Percentiles rank a stretch among this genome's conserved stretches.
phyloP scores from a whole-genome alignment of 2,329 filamentous ascomycete genomes.

The Curvularia verruculosa region DNA sequence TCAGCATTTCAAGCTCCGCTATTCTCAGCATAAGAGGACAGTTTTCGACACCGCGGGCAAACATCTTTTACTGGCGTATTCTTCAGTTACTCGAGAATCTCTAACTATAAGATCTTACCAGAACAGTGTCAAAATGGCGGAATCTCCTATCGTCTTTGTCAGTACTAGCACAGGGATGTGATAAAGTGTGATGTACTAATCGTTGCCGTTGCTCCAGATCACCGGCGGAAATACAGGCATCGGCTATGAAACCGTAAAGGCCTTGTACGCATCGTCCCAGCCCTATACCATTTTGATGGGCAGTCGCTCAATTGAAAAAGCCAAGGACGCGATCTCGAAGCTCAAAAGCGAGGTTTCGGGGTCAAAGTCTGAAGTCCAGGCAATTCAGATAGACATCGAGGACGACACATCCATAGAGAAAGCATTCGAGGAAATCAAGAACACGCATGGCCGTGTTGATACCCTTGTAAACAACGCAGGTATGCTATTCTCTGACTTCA shows the following conservation, averaged over 20 bases:
- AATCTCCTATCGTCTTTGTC: constrained; percentile 53
- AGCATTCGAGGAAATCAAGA: constrained; percentile 53
- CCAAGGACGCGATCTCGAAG: constrained; percentile 40
- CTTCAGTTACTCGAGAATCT: neutral
- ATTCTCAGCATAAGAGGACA: neutral
- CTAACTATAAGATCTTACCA: neutral
- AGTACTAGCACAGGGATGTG: neutral
- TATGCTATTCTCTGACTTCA: constrained; percentile 17
- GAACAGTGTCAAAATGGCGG: constrained; percentile 18
- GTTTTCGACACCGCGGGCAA: neutral
- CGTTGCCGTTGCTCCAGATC: constrained; percentile 40
- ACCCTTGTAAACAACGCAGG: constrained; percentile 65
- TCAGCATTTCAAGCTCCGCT: neutral
- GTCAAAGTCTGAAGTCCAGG: constrained; percentile 52
- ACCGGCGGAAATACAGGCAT: constrained; percentile 68
- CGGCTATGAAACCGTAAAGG: constrained; percentile 64
- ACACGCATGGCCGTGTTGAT: constrained; percentile 57
- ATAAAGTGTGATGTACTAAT: neutral
- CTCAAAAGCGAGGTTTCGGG: constrained; percentile 52
- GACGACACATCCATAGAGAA: constrained; percentile 60
- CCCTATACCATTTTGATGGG: constrained; percentile 64
- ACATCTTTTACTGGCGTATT: neutral
- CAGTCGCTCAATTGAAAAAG: constrained; percentile 59
- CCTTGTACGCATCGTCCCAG: constrained; percentile 55
- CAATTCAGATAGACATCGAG: constrained; percentile 61